A percentile compares a stretch with the other conserved stretches of the same genome.
phyloP scores from a whole-genome alignment of 2,329 filamentous ascomycete species.

The Pseudopyrenochaeta lycopersici region DNA sequence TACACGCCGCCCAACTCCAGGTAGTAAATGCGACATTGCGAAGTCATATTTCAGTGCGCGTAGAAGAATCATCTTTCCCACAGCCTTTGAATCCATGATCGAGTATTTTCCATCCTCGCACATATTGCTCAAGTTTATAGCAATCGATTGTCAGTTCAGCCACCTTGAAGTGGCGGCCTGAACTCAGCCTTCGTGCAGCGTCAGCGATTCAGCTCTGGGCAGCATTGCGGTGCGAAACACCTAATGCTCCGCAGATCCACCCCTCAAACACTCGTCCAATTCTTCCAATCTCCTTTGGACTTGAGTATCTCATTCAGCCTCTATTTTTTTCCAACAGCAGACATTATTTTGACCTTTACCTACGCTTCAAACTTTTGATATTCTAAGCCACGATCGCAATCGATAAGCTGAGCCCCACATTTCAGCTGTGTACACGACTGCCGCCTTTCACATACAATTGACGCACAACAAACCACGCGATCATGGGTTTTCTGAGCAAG shows the following conservation, averaged over 20 bases:
- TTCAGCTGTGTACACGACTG: constrained; percentile 15
- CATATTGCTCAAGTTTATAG: neutral
- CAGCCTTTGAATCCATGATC: too few species aligned
- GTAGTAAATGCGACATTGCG: neutral
- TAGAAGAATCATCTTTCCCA: neutral
- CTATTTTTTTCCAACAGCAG: neutral
- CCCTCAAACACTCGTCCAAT: constrained; percentile 27
- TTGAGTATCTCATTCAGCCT: constrained; percentile 8
- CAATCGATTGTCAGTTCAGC: constrained; percentile 1
- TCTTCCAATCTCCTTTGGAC: constrained; percentile 12
- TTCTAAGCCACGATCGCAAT: constrained; percentile 7
- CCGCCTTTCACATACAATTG: neutral
- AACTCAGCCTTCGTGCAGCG: constrained; percentile 25
- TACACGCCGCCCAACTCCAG: constrained; percentile 8
- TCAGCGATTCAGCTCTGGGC: constrained; percentile 31
- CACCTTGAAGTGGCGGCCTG: constrained; percentile 7
- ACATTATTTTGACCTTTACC: neutral
- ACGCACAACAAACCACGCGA: constrained; percentile 10
- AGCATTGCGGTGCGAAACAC: constrained; percentile 30
- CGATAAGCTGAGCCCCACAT: constrained; percentile 25
- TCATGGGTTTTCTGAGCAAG: constrained; percentile 61
- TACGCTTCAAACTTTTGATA: neutral
- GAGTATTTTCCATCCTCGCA: too few species aligned
- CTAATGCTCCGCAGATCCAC: constrained; percentile 23
- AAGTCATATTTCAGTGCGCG: neutral